Evolutionary conservation across 2,329 filamentous ascomycete genomes (phyloP), one percentile per base, ranked within the genome.

Genomic region (Epichloe uncinata): DNA sequence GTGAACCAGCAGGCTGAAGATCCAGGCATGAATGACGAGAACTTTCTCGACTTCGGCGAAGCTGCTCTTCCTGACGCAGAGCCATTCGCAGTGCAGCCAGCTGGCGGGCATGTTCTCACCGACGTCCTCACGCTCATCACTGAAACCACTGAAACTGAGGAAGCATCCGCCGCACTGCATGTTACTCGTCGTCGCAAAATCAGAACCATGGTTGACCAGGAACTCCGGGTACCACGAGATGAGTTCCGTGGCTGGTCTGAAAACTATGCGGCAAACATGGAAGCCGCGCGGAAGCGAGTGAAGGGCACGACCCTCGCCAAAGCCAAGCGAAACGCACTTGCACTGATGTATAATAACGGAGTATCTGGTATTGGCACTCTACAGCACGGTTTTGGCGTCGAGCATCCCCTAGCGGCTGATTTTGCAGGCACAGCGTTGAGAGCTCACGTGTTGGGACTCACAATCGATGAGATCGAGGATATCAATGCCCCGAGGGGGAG

Each of bases 221-320:
- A 46, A 51, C 66, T 66, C 15, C 61, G 63, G 16, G 30, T 77
- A 9, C 57, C 67, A 9, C 57, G 64, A 50, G 57, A 54, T 12
- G 63, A 67, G 47, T 59, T 73, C 45, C 66, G 63, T 49, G 49
- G 54, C 5, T 77, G 73, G 74, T 59, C 63, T 47, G 50, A 55
- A 1, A 58, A 72, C 40, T 78, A 78, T 50, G 52, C 69, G 7
- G 54, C 62, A 11, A 83, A 81, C 55, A 89, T 87, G 78, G 57
- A 64, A 30, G 61, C 56, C 16, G 55, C 54, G 38, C 60, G 53
- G 49, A 65, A 64, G 48, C 53, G 50, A 49, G 58, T 42, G 3
- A 54, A 56, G 34, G 51, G 50, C 7, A 58, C 60, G 35, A 64
- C 64, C 0, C 44, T 51, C 11, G 56, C 61, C 3, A 67, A 71